A percentile compares a stretch with the other conserved stretches of the same genome.
Evolutionary conservation across 208 protist genomes (phyloP).

Genomic region (Trypanosoma congolense): DNA sequence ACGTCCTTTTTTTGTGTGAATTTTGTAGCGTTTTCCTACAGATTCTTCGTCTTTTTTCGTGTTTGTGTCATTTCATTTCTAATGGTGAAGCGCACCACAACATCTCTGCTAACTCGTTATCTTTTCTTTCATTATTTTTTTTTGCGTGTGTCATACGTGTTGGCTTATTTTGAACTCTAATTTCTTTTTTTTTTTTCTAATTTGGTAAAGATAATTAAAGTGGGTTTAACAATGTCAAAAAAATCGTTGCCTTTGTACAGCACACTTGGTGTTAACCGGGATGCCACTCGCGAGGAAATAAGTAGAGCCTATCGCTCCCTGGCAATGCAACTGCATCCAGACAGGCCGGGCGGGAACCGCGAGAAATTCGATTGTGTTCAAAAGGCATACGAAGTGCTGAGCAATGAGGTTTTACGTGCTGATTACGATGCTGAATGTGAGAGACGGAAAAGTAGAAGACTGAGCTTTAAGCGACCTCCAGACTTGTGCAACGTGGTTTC

Average conservation of each 20-base stretch:
- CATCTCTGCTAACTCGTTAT: too few relatives aligned
- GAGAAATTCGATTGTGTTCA: conserved; percentile 86
- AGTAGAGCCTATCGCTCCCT: conserved; percentile 77
- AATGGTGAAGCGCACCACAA: too few relatives aligned
- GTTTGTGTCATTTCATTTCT: too few relatives aligned
- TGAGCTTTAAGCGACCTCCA: conserved; percentile 54
- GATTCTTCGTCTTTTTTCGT: too few relatives aligned
- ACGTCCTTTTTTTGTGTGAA: too few relatives aligned
- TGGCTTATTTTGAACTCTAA: neutral
- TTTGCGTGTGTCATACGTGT: neutral
- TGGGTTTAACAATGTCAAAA: conserved; percentile 1
- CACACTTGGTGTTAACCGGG: conserved; percentile 52
- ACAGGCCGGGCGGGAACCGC: conserved; percentile 67
- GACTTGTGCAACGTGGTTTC: conserved; percentile 28
- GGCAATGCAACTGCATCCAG: conserved; percentile 76
- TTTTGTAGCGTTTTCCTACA: too few relatives aligned
- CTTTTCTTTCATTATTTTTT: conserved; percentile 6
- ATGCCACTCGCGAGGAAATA: conserved; percentile 75
- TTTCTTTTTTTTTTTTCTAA: conserved; percentile 5
- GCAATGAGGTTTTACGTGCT: conserved; percentile 79
- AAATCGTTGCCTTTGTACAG: conserved; percentile 8
- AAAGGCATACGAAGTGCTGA: conserved; percentile 96
- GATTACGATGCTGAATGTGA: conserved; percentile 88
- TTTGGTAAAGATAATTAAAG: neutral
- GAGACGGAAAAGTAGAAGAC: conserved; percentile 29